These are phyloP conservation scores for Aspergillus fumigatus DNA, from an alignment of 2,329 filamentous ascomycete genomes.

Conservation along the genomic window DNA sequence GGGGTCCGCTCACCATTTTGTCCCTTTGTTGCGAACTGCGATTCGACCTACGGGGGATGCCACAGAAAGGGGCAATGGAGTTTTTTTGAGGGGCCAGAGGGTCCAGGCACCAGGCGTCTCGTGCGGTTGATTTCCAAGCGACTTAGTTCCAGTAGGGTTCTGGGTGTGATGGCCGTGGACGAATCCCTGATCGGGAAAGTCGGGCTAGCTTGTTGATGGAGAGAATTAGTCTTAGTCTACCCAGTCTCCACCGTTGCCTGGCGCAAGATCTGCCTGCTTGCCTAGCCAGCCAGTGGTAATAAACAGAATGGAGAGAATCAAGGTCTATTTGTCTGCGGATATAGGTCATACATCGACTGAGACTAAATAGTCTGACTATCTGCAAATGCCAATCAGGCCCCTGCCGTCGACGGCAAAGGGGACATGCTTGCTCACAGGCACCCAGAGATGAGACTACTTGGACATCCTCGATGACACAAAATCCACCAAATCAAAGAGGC, in stretches of 20 bases:
- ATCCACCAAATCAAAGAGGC: slow-evolving; percentile 55
- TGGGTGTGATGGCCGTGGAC: not conserved
- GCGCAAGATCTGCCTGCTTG: too few species aligned
- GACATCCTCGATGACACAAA: slow-evolving; percentile 26
- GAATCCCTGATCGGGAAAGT: not conserved
- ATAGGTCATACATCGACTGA: too few species aligned
- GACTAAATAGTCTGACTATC: too few species aligned
- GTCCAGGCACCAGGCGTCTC: not conserved
- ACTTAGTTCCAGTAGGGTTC: not conserved
- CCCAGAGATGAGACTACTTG: too few species aligned
- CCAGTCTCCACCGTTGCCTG: not conserved
- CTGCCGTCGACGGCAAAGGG: too few species aligned
- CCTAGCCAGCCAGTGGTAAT: too few species aligned
- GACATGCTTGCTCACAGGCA: too few species aligned
- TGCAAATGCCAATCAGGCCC: too few species aligned
- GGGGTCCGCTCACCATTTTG: not conserved
- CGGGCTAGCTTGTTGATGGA: not conserved
- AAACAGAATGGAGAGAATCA: too few species aligned
- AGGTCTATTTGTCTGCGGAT: too few species aligned
- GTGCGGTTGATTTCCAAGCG: slow-evolving; percentile 16
- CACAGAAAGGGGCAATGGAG: not conserved
- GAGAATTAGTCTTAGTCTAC: not conserved
- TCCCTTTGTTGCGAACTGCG: not conserved
- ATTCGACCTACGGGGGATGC: not conserved
- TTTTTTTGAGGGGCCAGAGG: not conserved